Conservation (phyloP, 2,329 filamentous ascomycete species). For the Aspergillus sp. region DNA sequence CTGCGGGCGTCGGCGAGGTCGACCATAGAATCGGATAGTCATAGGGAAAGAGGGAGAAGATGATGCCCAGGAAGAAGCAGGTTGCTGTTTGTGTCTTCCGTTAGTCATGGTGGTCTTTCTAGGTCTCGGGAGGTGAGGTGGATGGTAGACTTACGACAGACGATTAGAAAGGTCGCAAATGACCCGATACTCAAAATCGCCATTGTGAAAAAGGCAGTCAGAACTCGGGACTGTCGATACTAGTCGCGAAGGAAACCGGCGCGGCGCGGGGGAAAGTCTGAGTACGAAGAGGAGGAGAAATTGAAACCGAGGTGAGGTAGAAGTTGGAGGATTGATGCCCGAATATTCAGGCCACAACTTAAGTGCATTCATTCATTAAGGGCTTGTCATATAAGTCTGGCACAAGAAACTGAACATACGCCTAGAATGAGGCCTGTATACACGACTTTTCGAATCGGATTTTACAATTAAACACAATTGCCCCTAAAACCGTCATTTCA, state of each 20-base stretch:
- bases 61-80: conserved; percentile 95
- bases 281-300: background rate
- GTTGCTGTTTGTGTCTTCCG: conserved; percentile 50
- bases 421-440: too few relatives aligned
- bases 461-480: conserved; percentile 10
- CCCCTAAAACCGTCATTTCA: conserved; percentile 1
- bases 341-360: background rate
- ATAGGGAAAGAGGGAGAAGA: conserved; percentile 95
- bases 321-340: conserved; percentile 2
- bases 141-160: conserved; percentile 64
- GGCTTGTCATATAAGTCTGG: too few relatives aligned
- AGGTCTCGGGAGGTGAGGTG: conserved; percentile 1
- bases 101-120: conserved; percentile 10
- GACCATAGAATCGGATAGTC: conserved; percentile 48
- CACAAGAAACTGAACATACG: too few relatives aligned
- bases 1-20: conserved; percentile 29
- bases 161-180: conserved; percentile 94
- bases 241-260: too few relatives aligned
- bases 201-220: conserved; percentile 15
- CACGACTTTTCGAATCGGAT: too few relatives aligned
- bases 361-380: too few relatives aligned
- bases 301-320: conserved; percentile 4
- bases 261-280: background rate
- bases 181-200: conserved; percentile 43
- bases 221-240: too few relatives aligned